Percentiles rank a stretch among this genome's conserved stretches.
phyloP scores from a whole-genome alignment of 768 basidiomycete genomes.

The Rhodotorula taiwanensis region DNA sequence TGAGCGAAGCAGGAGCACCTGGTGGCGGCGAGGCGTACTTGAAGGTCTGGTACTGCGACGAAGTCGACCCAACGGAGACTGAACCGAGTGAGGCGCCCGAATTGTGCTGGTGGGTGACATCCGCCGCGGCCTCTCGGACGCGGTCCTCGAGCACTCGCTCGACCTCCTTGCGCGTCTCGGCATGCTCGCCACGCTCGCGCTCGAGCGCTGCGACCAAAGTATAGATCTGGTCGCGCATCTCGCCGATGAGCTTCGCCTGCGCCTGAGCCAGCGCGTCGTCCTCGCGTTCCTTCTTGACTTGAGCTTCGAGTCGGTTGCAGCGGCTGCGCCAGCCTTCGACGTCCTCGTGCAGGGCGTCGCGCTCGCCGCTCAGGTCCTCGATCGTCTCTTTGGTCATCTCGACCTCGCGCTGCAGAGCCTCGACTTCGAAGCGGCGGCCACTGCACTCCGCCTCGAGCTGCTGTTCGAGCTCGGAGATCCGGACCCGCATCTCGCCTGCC shows the following conservation, averaged over 20 bases:
- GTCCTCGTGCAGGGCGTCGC: slow-evolving; percentile 81
- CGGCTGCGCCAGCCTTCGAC: slow-evolving; percentile 78
- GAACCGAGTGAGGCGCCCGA: neutral
- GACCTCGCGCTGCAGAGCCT: slow-evolving; percentile 75
- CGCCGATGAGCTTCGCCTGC: slow-evolving; percentile 43
- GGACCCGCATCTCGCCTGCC: slow-evolving; percentile 22
- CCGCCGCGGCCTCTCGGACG: slow-evolving; percentile 15
- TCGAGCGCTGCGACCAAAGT: slow-evolving; percentile 46
- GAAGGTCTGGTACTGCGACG: neutral
- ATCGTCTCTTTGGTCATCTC: slow-evolving; percentile 53
- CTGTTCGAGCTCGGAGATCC: slow-evolving; percentile 29
- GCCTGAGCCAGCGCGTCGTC: slow-evolving; percentile 39
- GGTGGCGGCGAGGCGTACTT: neutral
- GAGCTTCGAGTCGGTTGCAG: slow-evolving; percentile 68
- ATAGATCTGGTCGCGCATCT: slow-evolving; percentile 48
- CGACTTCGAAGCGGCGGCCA: slow-evolving; percentile 42
- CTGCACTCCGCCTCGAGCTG: slow-evolving; percentile 26
- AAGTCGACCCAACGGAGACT: neutral
- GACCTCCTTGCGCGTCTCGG: slow-evolving; percentile 37
- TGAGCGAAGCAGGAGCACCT: neutral
- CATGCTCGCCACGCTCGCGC: slow-evolving; percentile 42
- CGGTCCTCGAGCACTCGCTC: slow-evolving; percentile 28
- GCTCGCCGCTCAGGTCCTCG: slow-evolving; percentile 46
- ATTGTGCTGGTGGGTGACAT: neutral
- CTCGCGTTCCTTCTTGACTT: slow-evolving; percentile 55